Conservation (phyloP, 495 filamentous ascomycete species). For the Cercophora scortea region DNA sequence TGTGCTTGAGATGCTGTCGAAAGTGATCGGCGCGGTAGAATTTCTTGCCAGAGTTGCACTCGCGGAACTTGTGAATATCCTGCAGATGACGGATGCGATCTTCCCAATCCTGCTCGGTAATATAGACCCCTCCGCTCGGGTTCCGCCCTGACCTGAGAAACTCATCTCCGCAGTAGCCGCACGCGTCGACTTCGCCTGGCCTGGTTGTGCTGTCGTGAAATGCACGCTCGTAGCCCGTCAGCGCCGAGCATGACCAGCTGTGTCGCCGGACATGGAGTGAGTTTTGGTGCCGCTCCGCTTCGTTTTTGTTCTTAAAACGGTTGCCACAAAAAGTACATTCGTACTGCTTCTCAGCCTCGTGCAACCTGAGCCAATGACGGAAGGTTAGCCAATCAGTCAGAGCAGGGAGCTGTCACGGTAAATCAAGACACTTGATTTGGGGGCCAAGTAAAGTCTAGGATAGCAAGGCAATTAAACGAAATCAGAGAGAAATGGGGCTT, state of each 20-base stretch:
- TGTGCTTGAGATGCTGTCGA: constrained; percentile 96
- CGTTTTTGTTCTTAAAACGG: constrained; percentile 99
- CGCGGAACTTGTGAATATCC: constrained; percentile 89
- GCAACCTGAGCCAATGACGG: constrained; percentile 34
- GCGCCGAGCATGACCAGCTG: constrained; percentile 92
- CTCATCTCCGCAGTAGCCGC: constrained; percentile 94
- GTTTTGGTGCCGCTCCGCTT: constrained; percentile 96
- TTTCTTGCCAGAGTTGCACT: constrained; percentile 97
- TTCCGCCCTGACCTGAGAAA: constrained; percentile 58
- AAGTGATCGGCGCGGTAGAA: constrained; percentile 98
- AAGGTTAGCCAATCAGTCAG: constrained; percentile 5
- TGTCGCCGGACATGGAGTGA: constrained; percentile 91
- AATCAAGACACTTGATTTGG: no score
- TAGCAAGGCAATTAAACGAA: no score
- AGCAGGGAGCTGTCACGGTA: neutral
- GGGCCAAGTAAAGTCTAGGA: no score
- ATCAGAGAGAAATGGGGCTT: constrained; percentile 23
- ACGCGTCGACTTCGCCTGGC: constrained; percentile 62
- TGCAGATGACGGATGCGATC: constrained; percentile 77
- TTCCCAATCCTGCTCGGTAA: constrained; percentile 69
- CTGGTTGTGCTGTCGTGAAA: constrained; percentile 70
- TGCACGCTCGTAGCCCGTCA: constrained; percentile 67
- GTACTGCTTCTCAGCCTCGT: constrained; percentile 95
- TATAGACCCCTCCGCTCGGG: constrained; percentile 5
- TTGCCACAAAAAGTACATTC: constrained; percentile 86